Evolutionary conservation across 164 flowering plant species (phyloP).

Genomic region (Umbilicus rupestris): DNA sequence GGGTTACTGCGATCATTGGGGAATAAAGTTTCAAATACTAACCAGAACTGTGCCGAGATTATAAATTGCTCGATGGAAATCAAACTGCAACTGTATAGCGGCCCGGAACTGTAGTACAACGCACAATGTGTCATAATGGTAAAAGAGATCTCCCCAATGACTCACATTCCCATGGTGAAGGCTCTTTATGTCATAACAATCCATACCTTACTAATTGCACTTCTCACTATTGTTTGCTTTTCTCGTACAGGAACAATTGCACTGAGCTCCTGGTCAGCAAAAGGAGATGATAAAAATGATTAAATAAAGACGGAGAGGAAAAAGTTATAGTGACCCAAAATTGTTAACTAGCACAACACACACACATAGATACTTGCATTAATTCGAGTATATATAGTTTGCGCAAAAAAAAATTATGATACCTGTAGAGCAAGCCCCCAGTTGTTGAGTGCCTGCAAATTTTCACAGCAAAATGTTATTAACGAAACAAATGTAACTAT

Average conservation of each 20-base stretch:
- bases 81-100: conserved; percentile 89
- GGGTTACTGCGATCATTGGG: background rate
- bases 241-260: conserved; percentile 91
- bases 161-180: background rate
- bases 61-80: conserved; percentile 97
- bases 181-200: background rate
- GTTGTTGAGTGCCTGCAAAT: conserved; percentile 86
- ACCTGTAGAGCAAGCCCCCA: conserved; percentile 99
- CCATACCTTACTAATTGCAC: conserved; percentile 86
- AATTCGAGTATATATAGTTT: background rate
- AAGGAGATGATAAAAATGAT: background rate
- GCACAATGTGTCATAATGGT: background rate
- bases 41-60: conserved; percentile 99
- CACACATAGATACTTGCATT: background rate
- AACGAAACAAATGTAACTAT: background rate
- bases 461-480: background rate
- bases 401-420: conserved; percentile 7
- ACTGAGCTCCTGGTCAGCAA: conserved; percentile 73
- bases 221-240: conserved; percentile 80
- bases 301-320: background rate
- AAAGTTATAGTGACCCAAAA: background rate
- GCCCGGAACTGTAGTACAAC: conserved; percentile 72
- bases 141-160: background rate
- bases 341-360: background rate
- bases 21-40: conserved; percentile 22